phyloP scores from a whole-genome alignment of 2,329 filamentous ascomycete genomes.

The Claviceps sp. region DNA sequence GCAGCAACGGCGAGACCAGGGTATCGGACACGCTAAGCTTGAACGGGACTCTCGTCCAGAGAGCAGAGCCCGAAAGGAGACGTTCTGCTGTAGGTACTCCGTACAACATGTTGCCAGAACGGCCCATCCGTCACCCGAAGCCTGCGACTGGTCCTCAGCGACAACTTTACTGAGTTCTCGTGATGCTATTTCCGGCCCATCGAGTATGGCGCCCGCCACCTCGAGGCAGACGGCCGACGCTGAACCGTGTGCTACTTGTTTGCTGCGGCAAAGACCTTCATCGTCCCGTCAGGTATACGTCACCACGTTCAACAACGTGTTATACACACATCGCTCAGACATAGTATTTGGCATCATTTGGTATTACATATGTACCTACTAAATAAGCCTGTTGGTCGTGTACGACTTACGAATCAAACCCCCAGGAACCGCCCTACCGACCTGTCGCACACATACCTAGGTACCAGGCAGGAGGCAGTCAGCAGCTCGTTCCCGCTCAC shows the following conservation, averaged over 20 bases:
- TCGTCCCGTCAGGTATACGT: not conserved
- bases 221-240: not conserved
- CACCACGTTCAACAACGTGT: not conserved
- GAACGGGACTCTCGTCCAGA: not conserved
- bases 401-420: not conserved
- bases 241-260: not conserved
- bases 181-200: constrained; percentile 1
- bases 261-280: not conserved
- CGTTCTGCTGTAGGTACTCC: not conserved
- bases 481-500: not conserved
- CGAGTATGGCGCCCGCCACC: not conserved
- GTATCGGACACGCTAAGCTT: constrained; percentile 10
- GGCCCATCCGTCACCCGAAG: too few species aligned
- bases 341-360: too few species aligned
- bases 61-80: not conserved
- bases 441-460: not conserved
- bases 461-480: not conserved
- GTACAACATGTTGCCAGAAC: too few species aligned
- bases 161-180: not conserved
- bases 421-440: not conserved
- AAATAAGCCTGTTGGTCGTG: not conserved
- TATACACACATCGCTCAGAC: not conserved
- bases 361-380: not conserved
- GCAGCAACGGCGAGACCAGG: constrained; percentile 3
- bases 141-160: too few species aligned